A percentile compares a stretch with the other conserved stretches of the same genome.
These are phyloP conservation scores for Cercospora sp. DNA, from an alignment of 2,329 filamentous ascomycete genomes.

Conservation along the genomic window DNA sequence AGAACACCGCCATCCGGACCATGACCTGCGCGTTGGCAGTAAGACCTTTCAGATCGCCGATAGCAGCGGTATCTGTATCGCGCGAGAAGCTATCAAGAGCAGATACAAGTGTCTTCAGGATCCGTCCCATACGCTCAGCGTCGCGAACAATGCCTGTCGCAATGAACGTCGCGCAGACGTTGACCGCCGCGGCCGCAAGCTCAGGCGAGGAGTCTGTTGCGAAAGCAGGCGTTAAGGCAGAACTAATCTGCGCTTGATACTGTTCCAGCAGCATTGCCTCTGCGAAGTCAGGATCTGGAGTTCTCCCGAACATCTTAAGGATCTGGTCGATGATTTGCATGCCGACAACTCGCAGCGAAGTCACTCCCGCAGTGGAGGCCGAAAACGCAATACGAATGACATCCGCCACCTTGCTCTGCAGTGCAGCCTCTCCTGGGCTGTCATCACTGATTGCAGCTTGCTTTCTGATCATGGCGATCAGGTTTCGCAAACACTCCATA, in stretches of 20 bases:
- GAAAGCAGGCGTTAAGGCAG: conserved; percentile 92
- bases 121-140: conserved; percentile 97
- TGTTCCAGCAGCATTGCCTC: conserved; percentile 95
- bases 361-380: conserved; percentile 88
- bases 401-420: conserved; percentile 84
- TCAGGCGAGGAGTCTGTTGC: conserved; percentile 94
- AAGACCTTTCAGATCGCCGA: conserved; percentile 88
- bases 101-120: conserved; percentile 86
- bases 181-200: conserved; percentile 90
- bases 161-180: conserved; percentile 97
- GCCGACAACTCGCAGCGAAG: conserved; percentile 86
- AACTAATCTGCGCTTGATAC: conserved; percentile 97
- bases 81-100: conserved; percentile 87
- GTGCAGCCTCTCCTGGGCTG: conserved; percentile 71
- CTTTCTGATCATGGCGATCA: conserved; percentile 76
- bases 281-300: conserved; percentile 94
- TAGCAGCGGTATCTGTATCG: conserved; percentile 77
- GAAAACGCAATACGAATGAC: conserved; percentile 97
- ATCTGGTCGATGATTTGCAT: conserved; percentile 92
- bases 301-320: conserved; percentile 92
- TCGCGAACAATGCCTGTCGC: conserved; percentile 96
- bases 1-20: conserved; percentile 97
- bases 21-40: conserved; percentile 97
- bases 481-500: conserved; percentile 81
- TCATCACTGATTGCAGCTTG: conserved; percentile 77